phyloP scores from a whole-genome alignment of 495 filamentous ascomycete genomes.

The Xylaria bambusicola region DNA sequence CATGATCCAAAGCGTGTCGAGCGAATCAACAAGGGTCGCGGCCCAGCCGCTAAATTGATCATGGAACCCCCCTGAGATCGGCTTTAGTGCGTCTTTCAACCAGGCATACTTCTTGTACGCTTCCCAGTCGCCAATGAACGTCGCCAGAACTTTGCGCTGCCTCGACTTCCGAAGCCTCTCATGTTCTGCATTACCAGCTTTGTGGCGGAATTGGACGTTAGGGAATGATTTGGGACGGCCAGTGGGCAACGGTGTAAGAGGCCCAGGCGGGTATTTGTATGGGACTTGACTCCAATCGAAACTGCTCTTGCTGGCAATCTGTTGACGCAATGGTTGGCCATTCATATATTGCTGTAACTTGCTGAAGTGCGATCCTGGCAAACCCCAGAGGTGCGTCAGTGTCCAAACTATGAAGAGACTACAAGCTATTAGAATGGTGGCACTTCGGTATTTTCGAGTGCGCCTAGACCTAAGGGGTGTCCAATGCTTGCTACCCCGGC shows the following conservation, averaged over 20 bases:
- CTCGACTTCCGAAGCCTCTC: conserved; percentile 58
- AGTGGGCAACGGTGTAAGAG: conserved; percentile 63
- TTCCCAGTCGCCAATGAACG: conserved; percentile 72
- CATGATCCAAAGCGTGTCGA: conserved; percentile 94
- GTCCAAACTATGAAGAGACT: conserved; percentile 26
- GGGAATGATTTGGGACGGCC: conserved; percentile 52
- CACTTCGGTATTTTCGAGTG: no score
- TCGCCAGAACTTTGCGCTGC: conserved; percentile 62
- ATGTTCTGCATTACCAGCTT: conserved; percentile 53
- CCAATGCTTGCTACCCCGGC: no score
- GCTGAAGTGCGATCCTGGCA: conserved; percentile 24
- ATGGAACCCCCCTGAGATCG: conserved; percentile 57
- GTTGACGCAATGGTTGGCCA: not conserved
- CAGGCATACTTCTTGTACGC: conserved; percentile 78
- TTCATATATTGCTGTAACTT: conserved; percentile 39
- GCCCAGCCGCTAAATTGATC: conserved; percentile 90
- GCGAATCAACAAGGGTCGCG: conserved; percentile 81
- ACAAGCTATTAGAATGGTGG: conserved; percentile 16
- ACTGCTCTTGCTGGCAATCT: conserved; percentile 20
- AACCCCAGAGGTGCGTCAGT: conserved; percentile 13
- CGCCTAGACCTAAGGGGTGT: no score
- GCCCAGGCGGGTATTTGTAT: conserved; percentile 59
- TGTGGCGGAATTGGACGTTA: conserved; percentile 67
- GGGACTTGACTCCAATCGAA: conserved; percentile 62
- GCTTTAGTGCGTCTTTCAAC: conserved; percentile 75